phyloP scores from a whole-genome alignment of 345 rosid genomes.

The Hibiscus mutabilis region DNA sequence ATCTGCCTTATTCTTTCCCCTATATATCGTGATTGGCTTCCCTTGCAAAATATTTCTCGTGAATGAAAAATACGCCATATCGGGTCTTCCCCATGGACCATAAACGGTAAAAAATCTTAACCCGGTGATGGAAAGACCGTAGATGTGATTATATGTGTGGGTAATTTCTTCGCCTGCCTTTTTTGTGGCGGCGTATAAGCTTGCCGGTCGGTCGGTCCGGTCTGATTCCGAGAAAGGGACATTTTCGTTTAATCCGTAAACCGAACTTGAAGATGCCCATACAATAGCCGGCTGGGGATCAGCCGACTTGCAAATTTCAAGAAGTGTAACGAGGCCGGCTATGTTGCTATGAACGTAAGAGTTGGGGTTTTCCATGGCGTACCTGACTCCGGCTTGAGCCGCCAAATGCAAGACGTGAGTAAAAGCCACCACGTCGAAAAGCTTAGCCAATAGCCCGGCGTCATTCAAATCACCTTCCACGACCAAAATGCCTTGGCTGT shows the following conservation, averaged over 20 bases:
- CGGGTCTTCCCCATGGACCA: conserved; percentile 87
- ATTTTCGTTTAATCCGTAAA: conserved; percentile 64
- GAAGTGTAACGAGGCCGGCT: conserved; percentile 62
- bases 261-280: conserved; percentile 87
- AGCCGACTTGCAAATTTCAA: conserved; percentile 59
- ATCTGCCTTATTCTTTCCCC: conserved; percentile 57
- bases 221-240: conserved; percentile 65
- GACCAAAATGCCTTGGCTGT: conserved; percentile 40
- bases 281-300: conserved; percentile 76
- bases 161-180: conserved; percentile 81
- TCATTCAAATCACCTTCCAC: conserved; percentile 72
- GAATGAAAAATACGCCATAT: conserved; percentile 79
- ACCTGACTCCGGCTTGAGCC: conserved; percentile 79
- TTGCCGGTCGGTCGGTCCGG: conserved; percentile 74
- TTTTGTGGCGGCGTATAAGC: conserved; percentile 83
- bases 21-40: conserved; percentile 58
- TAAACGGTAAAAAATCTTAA: conserved; percentile 79
- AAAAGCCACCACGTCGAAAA: conserved; percentile 67
- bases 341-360: conserved; percentile 71
- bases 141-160: conserved; percentile 74
- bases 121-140: conserved; percentile 74
- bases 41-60: conserved; percentile 62
- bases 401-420: conserved; percentile 85
- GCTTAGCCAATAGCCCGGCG: conserved; percentile 44
- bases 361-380: conserved; percentile 69